These are phyloP conservation scores for Dichotomocladium elegans DNA, from an alignment of 371 early-diverging fungal genomes.

Conservation along the genomic window DNA sequence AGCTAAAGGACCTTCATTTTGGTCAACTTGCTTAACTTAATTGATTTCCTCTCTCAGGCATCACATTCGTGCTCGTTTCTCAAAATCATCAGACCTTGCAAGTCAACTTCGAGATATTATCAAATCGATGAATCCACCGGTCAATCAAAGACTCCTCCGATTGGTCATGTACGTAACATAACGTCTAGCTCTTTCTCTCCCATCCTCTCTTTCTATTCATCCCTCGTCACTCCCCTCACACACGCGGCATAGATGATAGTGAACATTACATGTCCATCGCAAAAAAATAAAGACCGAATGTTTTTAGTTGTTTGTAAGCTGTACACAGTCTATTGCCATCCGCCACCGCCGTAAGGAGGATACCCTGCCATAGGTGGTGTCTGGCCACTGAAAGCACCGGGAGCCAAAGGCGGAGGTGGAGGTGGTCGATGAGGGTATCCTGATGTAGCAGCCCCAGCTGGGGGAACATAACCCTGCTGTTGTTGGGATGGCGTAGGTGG, in stretches of 20 bases:
- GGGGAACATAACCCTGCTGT: not conserved
- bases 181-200: not conserved
- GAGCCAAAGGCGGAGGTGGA: slow-evolving; percentile 16
- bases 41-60: slow-evolving; percentile 11
- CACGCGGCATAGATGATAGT: too few relatives aligned
- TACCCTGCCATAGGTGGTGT: slow-evolving; percentile 10
- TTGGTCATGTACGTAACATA: slow-evolving; percentile 20
- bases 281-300: too few relatives aligned
- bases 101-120: slow-evolving; percentile 40
- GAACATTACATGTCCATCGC: too few relatives aligned
- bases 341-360: slow-evolving; percentile 5
- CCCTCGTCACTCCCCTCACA: too few relatives aligned
- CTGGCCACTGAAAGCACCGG: not conserved
- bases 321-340: slow-evolving; percentile 6
- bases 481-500: not conserved
- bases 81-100: slow-evolving; percentile 39
- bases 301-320: not conserved
- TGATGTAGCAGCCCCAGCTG: not conserved
- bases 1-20: not conserved
- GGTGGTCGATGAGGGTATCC: slow-evolving; percentile 8
- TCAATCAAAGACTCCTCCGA: slow-evolving; percentile 36
- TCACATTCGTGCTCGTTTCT: slow-evolving; percentile 43
- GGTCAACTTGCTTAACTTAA: not conserved
- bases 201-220: not conserved
- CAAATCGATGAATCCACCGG: slow-evolving; percentile 41